A percentile compares a stretch with the other conserved stretches of the same genome.
Evolutionary conservation across 2,329 filamentous ascomycete genomes (phyloP).

Genomic region (Dactylonectria estremocensis): DNA sequence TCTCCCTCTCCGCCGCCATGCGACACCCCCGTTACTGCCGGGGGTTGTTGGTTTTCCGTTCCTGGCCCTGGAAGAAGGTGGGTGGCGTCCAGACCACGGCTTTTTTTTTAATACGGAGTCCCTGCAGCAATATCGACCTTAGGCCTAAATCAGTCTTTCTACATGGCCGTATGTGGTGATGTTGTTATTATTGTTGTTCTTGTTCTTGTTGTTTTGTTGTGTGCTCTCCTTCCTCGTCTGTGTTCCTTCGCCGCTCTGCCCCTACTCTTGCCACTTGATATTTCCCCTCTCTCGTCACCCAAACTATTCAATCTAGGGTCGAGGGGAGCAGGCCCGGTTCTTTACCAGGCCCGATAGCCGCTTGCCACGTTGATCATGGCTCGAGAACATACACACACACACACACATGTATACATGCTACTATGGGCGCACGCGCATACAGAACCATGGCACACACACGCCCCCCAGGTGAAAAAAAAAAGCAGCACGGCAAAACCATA

Average conservation of each 20-base stretch:
- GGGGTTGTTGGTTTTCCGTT: constrained; percentile 37
- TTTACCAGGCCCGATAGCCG: constrained; percentile 42
- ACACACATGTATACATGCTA: background rate
- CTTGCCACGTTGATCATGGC: constrained; percentile 55
- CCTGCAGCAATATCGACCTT: constrained; percentile 15
- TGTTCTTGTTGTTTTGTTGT: background rate
- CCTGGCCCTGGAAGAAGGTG: constrained; percentile 36
- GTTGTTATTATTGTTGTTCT: constrained; percentile 9
- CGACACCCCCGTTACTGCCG: constrained; percentile 41
- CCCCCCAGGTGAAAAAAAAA: constrained; percentile 38
- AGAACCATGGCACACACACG: constrained; percentile 26
- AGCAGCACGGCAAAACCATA: constrained; percentile 35
- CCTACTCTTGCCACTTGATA: constrained; percentile 1
- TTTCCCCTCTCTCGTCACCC: constrained; percentile 9
- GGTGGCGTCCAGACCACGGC: constrained; percentile 13
- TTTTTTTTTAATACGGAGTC: background rate
- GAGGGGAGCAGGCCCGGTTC: constrained; percentile 37
- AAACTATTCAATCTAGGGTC: constrained; percentile 19
- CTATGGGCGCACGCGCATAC: constrained; percentile 1
- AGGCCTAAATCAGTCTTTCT: constrained; percentile 3
- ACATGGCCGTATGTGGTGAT: background rate
- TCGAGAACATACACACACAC: constrained; percentile 34
- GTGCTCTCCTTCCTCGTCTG: background rate
- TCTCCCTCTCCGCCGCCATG: constrained; percentile 38
- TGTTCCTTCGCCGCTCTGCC: background rate